Evolutionary conservation across 1,139 yeast species (phyloP).

Genomic region (Protomyces inouyei): DNA sequence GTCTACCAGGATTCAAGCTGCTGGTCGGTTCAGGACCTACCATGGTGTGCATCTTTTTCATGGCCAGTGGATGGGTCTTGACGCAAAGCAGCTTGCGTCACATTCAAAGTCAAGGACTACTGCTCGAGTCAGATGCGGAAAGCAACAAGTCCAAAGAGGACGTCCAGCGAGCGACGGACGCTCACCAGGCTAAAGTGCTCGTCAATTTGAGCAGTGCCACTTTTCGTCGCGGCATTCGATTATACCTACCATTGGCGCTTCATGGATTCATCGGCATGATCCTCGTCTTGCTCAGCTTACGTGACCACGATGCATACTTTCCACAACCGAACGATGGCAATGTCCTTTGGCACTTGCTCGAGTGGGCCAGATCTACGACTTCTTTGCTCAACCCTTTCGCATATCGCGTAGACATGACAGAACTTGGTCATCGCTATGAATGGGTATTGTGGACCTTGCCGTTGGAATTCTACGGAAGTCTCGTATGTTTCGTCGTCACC

Average conservation of each 20-base stretch:
- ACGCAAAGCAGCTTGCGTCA: background rate
- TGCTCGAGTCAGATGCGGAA: background rate
- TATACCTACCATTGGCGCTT: constrained; percentile 1
- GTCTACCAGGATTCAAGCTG: constrained; percentile 6
- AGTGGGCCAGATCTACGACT: constrained; percentile 3
- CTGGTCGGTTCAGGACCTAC: constrained; percentile 8
- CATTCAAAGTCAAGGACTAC: background rate
- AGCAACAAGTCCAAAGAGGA: background rate
- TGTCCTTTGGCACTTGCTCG: background rate
- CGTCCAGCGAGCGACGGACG: background rate
- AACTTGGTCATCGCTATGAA: constrained; percentile 15
- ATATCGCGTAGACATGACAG: constrained; percentile 1
- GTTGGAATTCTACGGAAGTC: constrained; percentile 11
- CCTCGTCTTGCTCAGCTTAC: background rate
- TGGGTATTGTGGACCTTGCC: constrained; percentile 23
- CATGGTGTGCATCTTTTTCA: background rate
- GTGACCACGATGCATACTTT: background rate
- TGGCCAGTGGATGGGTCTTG: background rate
- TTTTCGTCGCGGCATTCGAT: constrained; percentile 3
- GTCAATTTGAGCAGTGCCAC: background rate
- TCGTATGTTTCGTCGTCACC: constrained; percentile 4
- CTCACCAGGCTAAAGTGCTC: background rate
- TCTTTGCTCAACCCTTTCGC: constrained; percentile 4
- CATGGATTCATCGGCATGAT: constrained; percentile 9
- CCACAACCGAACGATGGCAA: background rate